Conservation (phyloP, 1,139 yeast genomes). For the Yamadazyma friedrichii region DNA sequence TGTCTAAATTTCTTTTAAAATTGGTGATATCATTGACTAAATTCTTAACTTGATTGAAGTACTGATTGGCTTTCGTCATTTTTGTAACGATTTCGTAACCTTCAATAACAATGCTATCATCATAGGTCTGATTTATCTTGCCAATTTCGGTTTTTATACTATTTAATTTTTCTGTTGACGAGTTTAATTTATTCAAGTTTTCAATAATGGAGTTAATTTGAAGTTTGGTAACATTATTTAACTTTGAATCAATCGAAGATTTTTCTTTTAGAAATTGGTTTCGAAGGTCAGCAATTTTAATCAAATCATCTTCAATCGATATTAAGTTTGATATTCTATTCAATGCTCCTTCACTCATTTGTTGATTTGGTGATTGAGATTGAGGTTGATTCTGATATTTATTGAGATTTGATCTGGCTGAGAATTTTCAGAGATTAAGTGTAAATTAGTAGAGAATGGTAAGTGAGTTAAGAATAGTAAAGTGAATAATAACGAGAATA, state of each 20-base stretch:
- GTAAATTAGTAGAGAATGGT: no score
- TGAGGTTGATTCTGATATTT: background rate
- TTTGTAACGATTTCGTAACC: slow-evolving; percentile 58
- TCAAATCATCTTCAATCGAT: slow-evolving; percentile 56
- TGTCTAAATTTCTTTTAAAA: slow-evolving; percentile 51
- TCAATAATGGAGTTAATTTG: slow-evolving; percentile 55
- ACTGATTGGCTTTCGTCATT: slow-evolving; percentile 68
- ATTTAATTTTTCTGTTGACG: slow-evolving; percentile 40
- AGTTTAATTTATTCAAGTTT: slow-evolving; percentile 36
- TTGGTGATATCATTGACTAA: slow-evolving; percentile 63
- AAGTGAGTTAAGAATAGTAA: no score
- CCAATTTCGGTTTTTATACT: slow-evolving; percentile 54
- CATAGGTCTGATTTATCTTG: slow-evolving; percentile 57
- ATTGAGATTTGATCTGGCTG: background rate
- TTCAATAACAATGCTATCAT: slow-evolving; percentile 52
- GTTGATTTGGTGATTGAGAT: background rate
- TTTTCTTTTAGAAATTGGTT: slow-evolving; percentile 69
- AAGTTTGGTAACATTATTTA: slow-evolving; percentile 59
- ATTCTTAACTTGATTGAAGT: slow-evolving; percentile 65
- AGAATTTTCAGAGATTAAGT: no score
- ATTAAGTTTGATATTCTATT: slow-evolving; percentile 45
- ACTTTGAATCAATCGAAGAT: slow-evolving; percentile 67
- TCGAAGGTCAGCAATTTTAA: slow-evolving; percentile 51
- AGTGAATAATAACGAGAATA: background rate
- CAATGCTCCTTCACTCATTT: slow-evolving; percentile 45